Conservation (phyloP, 805 yeast species). For the Spathaspora girioi region DNA sequence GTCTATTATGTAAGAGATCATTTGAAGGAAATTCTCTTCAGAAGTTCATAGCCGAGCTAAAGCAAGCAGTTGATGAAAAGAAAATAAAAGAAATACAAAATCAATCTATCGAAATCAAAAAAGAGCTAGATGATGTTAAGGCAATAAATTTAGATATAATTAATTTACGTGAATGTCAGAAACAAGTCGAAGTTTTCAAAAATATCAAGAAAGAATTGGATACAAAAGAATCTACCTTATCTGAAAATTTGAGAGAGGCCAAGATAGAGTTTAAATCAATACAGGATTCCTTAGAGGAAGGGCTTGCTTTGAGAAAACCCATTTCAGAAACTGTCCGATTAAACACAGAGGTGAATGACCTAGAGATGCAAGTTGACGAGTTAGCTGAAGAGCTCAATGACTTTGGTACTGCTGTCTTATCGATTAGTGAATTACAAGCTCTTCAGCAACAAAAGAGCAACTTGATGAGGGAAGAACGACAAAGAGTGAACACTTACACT, state of each 20-base stretch:
- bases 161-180: constrained; percentile 19
- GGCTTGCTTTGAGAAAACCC: constrained; percentile 16
- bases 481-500: constrained; percentile 18
- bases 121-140: constrained; percentile 28
- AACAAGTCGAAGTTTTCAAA: constrained; percentile 11
- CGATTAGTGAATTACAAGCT: constrained; percentile 46
- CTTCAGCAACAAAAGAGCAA: constrained; percentile 33
- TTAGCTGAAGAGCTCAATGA: constrained; percentile 32
- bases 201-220: constrained; percentile 1
- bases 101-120: constrained; percentile 26
- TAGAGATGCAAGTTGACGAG: constrained; percentile 21
- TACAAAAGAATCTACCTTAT: background rate
- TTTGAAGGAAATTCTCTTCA: constrained; percentile 45
- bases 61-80: constrained; percentile 25
- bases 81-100: constrained; percentile 23
- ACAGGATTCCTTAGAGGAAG: constrained; percentile 9
- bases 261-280: constrained; percentile 9
- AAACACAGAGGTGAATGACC: constrained; percentile 22
- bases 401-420: constrained; percentile 31
- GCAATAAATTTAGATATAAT: constrained; percentile 26
- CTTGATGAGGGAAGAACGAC: constrained; percentile 40
- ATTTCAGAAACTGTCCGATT: constrained; percentile 33
- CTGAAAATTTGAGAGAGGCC: constrained; percentile 5
- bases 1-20: constrained; percentile 69
- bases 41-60: constrained; percentile 24